Base-by-base conservation (phyloP, 148 eudicot species). In the Rhododendron kiyosumense region DNA sequence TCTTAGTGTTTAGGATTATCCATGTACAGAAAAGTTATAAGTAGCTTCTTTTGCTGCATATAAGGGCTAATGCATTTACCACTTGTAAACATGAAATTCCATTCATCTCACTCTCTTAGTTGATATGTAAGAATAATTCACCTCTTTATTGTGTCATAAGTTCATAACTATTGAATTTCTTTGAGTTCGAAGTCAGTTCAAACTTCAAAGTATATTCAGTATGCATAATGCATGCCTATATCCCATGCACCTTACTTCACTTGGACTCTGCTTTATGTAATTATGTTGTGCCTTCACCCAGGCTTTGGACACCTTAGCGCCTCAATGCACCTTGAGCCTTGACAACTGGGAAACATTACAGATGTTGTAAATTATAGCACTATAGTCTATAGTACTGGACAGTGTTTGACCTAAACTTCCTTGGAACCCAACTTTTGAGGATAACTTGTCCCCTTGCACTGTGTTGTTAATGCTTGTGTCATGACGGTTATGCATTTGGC, bases 401-500 rank as follows among this genome's bases (percentile, higher is more conserved):
- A 30, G 22, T 51, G 83, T 30, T 52, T 30, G 43, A 18, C 13
- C 24, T 81, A 46, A 51, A 81, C 43, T 30, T 81, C 41, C 83
- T 52, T 26, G 34, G 43, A 18, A 48, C 38, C 61, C 61, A 80
- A 49, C 41, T 26, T 30, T 2, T 18, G 59, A 30, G 32, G 34
- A 17, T 13, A 81, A 46, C 17, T n/a, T 52, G 28, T 26, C n/a
- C 24, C 65, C 30, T 48, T 6, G 36, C 43, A 7, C 63, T 7
- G 20, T 28, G 17, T 14, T 52, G 41, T 30, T 81, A 13, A 81
- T 24, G 26, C 81, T 78, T 26, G 81, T 4, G 79, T 24, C 34
- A 46, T 78, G 54, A 78, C n/a, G 81, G 57, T 78, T 78, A n/a
- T 77, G 49, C 11, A n/a, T 71, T 71, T 24, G 81, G 81, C 45